Conservation (phyloP, 1,139 yeast species). For the Spencermartinsiella ligniputridi region DNA sequence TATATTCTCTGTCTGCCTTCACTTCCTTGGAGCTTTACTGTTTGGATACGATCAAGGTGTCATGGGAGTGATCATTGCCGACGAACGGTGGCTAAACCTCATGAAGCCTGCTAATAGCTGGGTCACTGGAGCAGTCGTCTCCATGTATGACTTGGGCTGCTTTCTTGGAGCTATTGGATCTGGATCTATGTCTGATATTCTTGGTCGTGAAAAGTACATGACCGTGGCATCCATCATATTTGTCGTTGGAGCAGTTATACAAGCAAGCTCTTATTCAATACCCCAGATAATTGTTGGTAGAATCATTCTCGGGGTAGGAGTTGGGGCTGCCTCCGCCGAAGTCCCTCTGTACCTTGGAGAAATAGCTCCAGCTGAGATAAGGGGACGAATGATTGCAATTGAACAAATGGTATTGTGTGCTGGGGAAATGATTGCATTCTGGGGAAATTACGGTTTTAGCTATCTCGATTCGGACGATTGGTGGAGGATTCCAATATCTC, state of each 20-base stretch:
- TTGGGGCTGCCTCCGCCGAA: constrained; percentile 57
- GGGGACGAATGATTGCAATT: constrained; percentile 63
- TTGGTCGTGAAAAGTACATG: constrained; percentile 10
- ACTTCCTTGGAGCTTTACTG: constrained; percentile 13
- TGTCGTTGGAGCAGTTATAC: constrained; percentile 51
- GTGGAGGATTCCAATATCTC: constrained; percentile 26
- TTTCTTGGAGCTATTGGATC: constrained; percentile 11
- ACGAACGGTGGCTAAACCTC: constrained; percentile 9
- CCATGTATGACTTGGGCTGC: constrained; percentile 15
- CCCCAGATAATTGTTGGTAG: constrained; percentile 70
- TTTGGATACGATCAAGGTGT: constrained; percentile 17
- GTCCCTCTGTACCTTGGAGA: constrained; percentile 59
- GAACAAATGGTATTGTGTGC: constrained; percentile 18
- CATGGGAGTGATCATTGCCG: constrained; percentile 11
- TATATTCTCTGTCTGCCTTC: constrained; percentile 11
- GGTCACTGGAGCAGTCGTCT: constrained; percentile 10
- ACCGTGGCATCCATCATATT: constrained; percentile 8
- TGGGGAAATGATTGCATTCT: constrained; percentile 69
- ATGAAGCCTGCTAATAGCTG: constrained; percentile 9
- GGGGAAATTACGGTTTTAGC: constrained; percentile 72
- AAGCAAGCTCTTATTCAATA: constrained; percentile 67
- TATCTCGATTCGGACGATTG: constrained; percentile 38
- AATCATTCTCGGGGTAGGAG: constrained; percentile 55
- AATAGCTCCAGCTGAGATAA: constrained; percentile 46
- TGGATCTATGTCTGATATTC: constrained; percentile 7